Evolutionary conservation across 2,329 filamentous ascomycete species (phyloP).

Genomic region (Colletotrichum spaethianum): DNA sequence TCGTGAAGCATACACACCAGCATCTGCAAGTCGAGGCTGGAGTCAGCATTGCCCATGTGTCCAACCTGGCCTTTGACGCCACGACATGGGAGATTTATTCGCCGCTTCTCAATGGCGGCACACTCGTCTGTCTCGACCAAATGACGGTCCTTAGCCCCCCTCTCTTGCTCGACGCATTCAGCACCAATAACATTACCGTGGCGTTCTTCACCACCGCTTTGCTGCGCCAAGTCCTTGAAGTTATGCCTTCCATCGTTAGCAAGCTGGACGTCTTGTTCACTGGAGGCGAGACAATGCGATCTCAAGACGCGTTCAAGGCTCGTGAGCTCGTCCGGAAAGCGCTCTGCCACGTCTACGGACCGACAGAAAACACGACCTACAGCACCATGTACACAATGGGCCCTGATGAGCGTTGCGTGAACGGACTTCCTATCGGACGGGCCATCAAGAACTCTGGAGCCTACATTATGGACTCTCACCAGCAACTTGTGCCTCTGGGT

Average conservation of each 20-base stretch:
- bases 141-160: conserved; percentile 32
- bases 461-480: conserved; percentile 45
- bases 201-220: conserved; percentile 45
- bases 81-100: conserved; percentile 44
- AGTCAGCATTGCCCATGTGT: not conserved
- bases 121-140: conserved; percentile 42
- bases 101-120: conserved; percentile 44
- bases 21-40: not conserved
- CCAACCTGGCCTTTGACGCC: conserved; percentile 44
- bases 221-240: conserved; percentile 42
- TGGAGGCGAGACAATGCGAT: conserved; percentile 48
- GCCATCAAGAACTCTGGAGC: conserved; percentile 43
- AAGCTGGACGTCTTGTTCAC: conserved; percentile 53
- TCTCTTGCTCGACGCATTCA: conserved; percentile 38
- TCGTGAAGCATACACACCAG: not conserved
- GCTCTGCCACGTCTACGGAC: conserved; percentile 39
- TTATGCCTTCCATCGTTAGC: conserved; percentile 53
- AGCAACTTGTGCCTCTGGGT: conserved; percentile 45
- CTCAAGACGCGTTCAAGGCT: conserved; percentile 21
- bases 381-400: conserved; percentile 2
- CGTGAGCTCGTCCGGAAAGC: not conserved
- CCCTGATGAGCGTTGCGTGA: conserved; percentile 3
- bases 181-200: conserved; percentile 52
- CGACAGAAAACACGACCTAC: conserved; percentile 40
- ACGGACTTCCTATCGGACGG: conserved; percentile 43